Base-by-base conservation (phyloP, 1,139 yeast genomes). In the Suhomyces taliae region DNA sequence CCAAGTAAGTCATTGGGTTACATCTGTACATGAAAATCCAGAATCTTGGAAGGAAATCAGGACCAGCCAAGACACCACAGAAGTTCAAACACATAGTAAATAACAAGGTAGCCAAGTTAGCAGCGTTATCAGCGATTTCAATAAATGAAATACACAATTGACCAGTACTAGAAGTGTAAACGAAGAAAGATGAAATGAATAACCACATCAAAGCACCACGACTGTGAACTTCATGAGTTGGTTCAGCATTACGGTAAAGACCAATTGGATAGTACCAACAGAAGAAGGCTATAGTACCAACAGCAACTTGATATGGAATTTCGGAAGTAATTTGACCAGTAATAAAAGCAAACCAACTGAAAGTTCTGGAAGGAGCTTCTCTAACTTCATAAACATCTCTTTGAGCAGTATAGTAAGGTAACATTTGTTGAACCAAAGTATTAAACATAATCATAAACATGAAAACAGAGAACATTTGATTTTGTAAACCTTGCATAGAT, bases 61-160 rank as follows among this genome's bases (percentile, higher is more conserved):
- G 81, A 34, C 84, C 76, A 11, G 81, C 87, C 65, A 89, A 69
- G 39, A 87, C 95, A 79, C 96, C 96, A 70, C 93, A 85, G 81
- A 89, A 88, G 47, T 82, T 78, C 65, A 87, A 71, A 52, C 85
- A 75, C 76, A 87, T 67, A 15, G 90, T 79, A 66, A 85, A 86
- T 58, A 85, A 60, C 64, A 87, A 63, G 32, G 80, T 73, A 3
- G 85, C 82, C 50, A 85, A 58, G 59, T 86, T 85, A 51, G 89
- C 91, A 43, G 93, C 95, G 49, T 87, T 82, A 43, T 83, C 87
- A n/a, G 82, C 84, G 43, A 81, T 62, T 47, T 85, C 86, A 46
- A 76, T 68, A 58, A 85, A 85, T 0, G 90, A 82, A 52, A 82
- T 74, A 56, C 78, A 69, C 61, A 83, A 63, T 50, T 85, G 87